Evolutionary conservation across 768 basidiomycete genomes (phyloP).

Genomic region (Chalciporus sphaerocephalus): DNA sequence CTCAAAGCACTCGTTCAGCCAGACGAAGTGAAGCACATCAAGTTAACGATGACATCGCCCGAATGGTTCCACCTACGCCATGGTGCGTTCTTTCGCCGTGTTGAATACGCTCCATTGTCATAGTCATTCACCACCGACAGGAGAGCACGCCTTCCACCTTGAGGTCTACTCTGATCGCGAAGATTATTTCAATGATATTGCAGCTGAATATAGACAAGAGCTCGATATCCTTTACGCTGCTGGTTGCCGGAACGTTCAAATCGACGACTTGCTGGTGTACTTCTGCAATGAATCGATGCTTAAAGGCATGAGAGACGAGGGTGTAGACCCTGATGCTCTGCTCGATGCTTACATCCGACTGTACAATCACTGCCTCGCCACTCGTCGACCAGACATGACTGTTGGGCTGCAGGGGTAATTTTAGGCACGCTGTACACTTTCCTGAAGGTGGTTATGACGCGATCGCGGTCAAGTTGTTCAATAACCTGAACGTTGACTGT

Average conservation of each 20-base stretch:
- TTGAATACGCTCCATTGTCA: neutral
- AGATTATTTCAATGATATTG: conserved; percentile 45
- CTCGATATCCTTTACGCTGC: conserved; percentile 40
- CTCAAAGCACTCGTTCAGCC: conserved; percentile 53
- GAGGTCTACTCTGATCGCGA: conserved; percentile 25
- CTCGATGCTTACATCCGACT: conserved; percentile 51
- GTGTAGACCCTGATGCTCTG: conserved; percentile 56
- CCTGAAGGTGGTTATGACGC: conserved; percentile 44
- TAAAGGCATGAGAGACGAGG: conserved; percentile 53
- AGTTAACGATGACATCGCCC: conserved; percentile 68
- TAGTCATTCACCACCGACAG: conserved; percentile 2
- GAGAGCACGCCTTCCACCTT: conserved; percentile 27
- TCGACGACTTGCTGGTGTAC: conserved; percentile 47
- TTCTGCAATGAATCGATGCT: conserved; percentile 57
- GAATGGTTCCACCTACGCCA: conserved; percentile 70
- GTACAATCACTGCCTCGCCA: conserved; percentile 33
- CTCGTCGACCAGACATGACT: conserved; percentile 37
- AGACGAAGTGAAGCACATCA: conserved; percentile 63
- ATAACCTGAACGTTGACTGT: conserved; percentile 38
- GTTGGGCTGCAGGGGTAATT: conserved; percentile 39
- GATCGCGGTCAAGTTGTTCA: conserved; percentile 44
- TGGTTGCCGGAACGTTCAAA: conserved; percentile 38
- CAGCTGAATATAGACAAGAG: conserved; percentile 40
- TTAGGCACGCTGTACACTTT: conserved; percentile 35
- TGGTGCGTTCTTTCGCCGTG: conserved; percentile 34